Base-by-base conservation (phyloP, 2,329 filamentous ascomycete species). In the Aspergillus texensis region DNA sequence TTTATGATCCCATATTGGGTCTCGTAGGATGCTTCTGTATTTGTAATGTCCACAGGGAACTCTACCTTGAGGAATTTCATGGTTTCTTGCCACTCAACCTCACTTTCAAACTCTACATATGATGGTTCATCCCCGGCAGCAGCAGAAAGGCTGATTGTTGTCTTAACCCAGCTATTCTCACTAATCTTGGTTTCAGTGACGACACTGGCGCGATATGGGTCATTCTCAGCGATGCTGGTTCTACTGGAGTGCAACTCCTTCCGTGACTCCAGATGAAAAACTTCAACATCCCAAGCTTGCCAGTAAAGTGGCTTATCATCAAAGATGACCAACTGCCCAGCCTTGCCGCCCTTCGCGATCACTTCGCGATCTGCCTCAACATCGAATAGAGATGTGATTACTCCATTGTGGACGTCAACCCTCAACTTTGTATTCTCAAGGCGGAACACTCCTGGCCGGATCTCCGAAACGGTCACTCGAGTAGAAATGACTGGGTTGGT, bases 31-130 rank as follows among this genome's bases (percentile, higher is more conserved):
- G 95, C 95, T 79, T 97, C 93, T 0, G 91, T 96, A 79, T 94
- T 97, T 70, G 89, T 87, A 67, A 98, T 85, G 72, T 96, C 90
- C 66, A 97, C 94, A 0, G 95, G 94, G 80, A 99, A 99, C 77
- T 99, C 95, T 57, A 98, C 94, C 83, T 99, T 99, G 74, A 99
- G 86, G 84, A 98, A 98, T 75, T 95, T 96, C 90, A 95, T 97
- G 14, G 88, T 93, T 78, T 99, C 95, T 70, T 90, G 91, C 95
- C 95, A 99, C 75, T 97, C 92, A n/a, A 98, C 92, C 69, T 96
- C 92, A 57, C 90, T 91, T 46, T 88, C 85, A 67, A 94, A 89
- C 68, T 96, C 91, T 19, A 98, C 86, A 67, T 88, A 89, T 0
- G 89, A 90, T 36, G 87, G 85, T 39, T 88, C 82, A 45, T 87